phyloP scores from a whole-genome alignment of 1,284 basidiomycete genomes.

The Singerocomus inundabilis region DNA sequence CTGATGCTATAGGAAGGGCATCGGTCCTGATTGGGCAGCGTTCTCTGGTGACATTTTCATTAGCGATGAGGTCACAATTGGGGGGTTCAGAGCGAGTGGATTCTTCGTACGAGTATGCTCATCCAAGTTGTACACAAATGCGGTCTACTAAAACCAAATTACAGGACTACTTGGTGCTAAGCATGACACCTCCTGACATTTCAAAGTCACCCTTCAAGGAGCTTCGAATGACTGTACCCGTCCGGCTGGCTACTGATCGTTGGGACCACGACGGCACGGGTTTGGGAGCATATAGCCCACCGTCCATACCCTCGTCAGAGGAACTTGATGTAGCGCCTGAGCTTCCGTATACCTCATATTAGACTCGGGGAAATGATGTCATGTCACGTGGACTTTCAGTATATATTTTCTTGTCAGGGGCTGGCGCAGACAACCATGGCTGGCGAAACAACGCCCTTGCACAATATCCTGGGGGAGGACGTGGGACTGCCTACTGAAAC shows the following conservation, averaged over 20 bases:
- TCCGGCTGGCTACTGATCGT: slow-evolving; percentile 65
- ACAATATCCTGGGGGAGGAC: not conserved
- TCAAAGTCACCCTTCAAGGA: slow-evolving; percentile 55
- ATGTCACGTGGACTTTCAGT: slow-evolving; percentile 25
- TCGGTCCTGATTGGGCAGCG: slow-evolving; percentile 56
- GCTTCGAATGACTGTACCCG: slow-evolving; percentile 55
- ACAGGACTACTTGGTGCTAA: slow-evolving; percentile 64
- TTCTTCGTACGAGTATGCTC: slow-evolving; percentile 56
- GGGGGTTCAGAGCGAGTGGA: slow-evolving; percentile 64
- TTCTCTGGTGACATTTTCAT: slow-evolving; percentile 62
- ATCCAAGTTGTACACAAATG: not conserved
- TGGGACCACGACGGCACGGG: slow-evolving; percentile 48
- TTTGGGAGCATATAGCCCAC: slow-evolving; percentile 29
- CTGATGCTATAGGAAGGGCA: slow-evolving; percentile 42
- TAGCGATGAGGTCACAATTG: slow-evolving; percentile 45
- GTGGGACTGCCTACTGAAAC: not conserved
- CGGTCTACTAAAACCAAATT: slow-evolving; percentile 1
- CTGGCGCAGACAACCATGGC: not conserved
- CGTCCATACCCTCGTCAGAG: slow-evolving; percentile 33
- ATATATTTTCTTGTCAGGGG: slow-evolving; percentile 1
- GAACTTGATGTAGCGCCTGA: slow-evolving; percentile 20
- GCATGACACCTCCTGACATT: slow-evolving; percentile 55
- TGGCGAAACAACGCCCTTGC: slow-evolving; percentile 1
- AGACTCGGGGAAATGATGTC: slow-evolving; percentile 17
- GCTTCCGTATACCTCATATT: slow-evolving; percentile 3